phyloP scores from a whole-genome alignment of 805 yeast genomes.

The Metschnikowia rubicola region DNA sequence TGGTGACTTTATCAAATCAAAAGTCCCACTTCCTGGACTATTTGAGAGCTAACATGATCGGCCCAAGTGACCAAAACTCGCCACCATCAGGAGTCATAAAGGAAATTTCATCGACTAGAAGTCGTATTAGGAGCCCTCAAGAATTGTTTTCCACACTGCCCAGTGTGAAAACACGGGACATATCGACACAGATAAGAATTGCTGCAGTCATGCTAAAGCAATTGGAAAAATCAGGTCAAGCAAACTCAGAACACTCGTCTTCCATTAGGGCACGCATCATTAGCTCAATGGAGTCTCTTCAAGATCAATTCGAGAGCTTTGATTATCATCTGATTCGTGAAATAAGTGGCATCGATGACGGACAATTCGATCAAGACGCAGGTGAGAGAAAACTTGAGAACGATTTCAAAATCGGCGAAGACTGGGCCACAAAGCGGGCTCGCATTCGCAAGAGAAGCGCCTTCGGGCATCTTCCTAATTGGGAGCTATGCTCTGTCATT shows the following conservation, averaged over 20 bases:
- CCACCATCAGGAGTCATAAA: background rate
- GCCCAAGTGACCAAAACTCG: background rate
- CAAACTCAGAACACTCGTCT: slow-evolving; percentile 36
- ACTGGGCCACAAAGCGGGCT: slow-evolving; percentile 80
- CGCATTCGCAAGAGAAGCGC: slow-evolving; percentile 76
- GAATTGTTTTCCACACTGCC: background rate
- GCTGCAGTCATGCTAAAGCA: slow-evolving; percentile 95
- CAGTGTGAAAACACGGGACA: slow-evolving; percentile 33
- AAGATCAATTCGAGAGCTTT: slow-evolving; percentile 39
- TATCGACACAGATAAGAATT: slow-evolving; percentile 92
- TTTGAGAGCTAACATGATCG: slow-evolving; percentile 2
- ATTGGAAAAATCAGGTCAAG: slow-evolving; percentile 71
- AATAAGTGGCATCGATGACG: slow-evolving; percentile 32
- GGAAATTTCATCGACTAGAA: background rate
- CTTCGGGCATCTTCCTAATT: slow-evolving; percentile 81
- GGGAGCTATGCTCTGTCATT: slow-evolving; percentile 95
- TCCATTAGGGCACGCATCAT: slow-evolving; percentile 21
- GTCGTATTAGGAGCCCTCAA: background rate
- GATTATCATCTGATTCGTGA: slow-evolving; percentile 44
- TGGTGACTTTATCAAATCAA: slow-evolving; percentile 27
- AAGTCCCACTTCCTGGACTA: slow-evolving; percentile 1
- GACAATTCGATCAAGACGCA: slow-evolving; percentile 22
- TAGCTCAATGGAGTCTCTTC: slow-evolving; percentile 34
- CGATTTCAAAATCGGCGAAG: slow-evolving; percentile 90
- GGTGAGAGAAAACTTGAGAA: slow-evolving; percentile 92